A percentile compares a stretch with the other conserved stretches of the same genome.
phyloP scores from a whole-genome alignment of 768 basidiomycete genomes.

The Panus rudis region DNA sequence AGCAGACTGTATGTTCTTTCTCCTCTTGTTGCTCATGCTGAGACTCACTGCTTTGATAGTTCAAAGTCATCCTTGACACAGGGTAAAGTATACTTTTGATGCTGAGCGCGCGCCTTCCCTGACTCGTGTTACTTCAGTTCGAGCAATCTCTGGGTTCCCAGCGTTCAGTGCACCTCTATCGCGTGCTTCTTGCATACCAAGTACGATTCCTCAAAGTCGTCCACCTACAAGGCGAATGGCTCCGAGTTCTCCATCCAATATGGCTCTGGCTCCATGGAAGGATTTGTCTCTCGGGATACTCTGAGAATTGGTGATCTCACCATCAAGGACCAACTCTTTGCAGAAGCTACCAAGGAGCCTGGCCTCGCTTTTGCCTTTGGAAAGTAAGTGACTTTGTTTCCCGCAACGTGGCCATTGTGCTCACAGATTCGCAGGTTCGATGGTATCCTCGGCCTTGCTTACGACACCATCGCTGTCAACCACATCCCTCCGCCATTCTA shows the following conservation, averaged over 20 bases:
- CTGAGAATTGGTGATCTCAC: conserved; percentile 77
- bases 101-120: neutral
- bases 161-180: conserved; percentile 73
- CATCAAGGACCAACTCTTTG: conserved; percentile 77
- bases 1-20: conserved; percentile 56
- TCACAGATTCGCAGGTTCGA: conserved; percentile 59
- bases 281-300: conserved; percentile 82
- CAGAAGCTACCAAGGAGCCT: conserved; percentile 93
- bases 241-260: conserved; percentile 86
- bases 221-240: conserved; percentile 87
- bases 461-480: conserved; percentile 94
- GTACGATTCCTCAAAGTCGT: conserved; percentile 76
- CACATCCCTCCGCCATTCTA: conserved; percentile 92
- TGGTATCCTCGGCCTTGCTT: conserved; percentile 90
- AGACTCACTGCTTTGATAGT: conserved; percentile 32
- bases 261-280: conserved; percentile 95
- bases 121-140: conserved; percentile 39
- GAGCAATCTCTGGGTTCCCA: conserved; percentile 93
- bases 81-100: conserved; percentile 38
- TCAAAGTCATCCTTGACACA: conserved; percentile 94
- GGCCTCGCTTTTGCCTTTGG: conserved; percentile 97
- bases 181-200: conserved; percentile 93
- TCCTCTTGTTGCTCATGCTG: neutral
- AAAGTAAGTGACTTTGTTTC: conserved; percentile 45
- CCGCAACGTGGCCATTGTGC: neutral